A percentile compares a stretch with the other conserved stretches of the same genome.
phyloP scores from a whole-genome alignment of 2,329 filamentous ascomycete species.

The Dothideomycetidae sp. region DNA sequence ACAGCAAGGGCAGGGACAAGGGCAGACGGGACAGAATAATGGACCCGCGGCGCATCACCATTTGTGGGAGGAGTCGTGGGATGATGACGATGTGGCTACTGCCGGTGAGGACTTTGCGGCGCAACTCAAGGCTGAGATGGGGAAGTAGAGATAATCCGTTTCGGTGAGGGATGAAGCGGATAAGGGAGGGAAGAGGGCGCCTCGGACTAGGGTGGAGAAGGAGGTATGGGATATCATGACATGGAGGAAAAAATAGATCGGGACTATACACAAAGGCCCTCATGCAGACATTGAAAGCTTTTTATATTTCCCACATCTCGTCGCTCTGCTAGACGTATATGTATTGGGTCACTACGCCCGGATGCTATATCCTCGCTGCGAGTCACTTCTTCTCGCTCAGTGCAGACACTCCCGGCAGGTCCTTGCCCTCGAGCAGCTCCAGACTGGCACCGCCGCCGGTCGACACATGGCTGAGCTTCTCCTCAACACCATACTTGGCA shows the following conservation, averaged over 20 bases:
- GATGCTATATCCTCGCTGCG: slow-evolving; percentile 5
- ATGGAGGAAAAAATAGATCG: no score
- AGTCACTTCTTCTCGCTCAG: slow-evolving; percentile 31
- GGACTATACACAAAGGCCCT: no score
- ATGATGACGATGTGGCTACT: slow-evolving; percentile 83
- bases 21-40: no score
- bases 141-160: not conserved
- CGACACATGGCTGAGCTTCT: slow-evolving; percentile 95
- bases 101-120: slow-evolving; percentile 71
- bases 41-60: slow-evolving; percentile 37
- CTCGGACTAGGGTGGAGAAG: not conserved
- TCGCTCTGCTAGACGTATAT: no score
- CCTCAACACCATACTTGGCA: slow-evolving; percentile 90
- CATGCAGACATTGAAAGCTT: not conserved
- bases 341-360: no score
- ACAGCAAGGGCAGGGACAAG: no score
- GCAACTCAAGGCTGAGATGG: slow-evolving; percentile 64
- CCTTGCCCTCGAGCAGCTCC: slow-evolving; percentile 96
- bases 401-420: slow-evolving; percentile 80
- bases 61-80: slow-evolving; percentile 99
- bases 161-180: not conserved
- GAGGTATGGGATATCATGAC: not conserved
- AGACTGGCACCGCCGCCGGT: slow-evolving; percentile 91
- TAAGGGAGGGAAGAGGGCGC: not conserved
- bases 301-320: no score